phyloP scores from a whole-genome alignment of 768 basidiomycete species.

The Suillus subalutaceus region DNA sequence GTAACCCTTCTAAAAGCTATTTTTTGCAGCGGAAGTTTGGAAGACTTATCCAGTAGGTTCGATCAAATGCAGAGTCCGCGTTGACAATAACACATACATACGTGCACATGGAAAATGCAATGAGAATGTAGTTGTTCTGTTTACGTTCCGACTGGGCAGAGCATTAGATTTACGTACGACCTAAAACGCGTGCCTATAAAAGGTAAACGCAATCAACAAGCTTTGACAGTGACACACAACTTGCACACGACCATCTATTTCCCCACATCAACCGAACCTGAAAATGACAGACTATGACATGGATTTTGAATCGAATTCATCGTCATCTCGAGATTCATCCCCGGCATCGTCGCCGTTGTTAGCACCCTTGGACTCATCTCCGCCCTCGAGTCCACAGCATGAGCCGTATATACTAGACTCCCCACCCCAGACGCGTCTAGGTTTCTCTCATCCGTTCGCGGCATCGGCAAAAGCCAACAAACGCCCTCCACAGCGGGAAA shows the following conservation, averaged over 20 bases:
- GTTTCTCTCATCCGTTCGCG: slow-evolving; percentile 53
- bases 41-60: too few species aligned
- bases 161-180: background rate
- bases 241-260: slow-evolving; percentile 6
- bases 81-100: too few species aligned
- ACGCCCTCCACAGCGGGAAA: slow-evolving; percentile 49
- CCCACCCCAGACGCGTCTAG: slow-evolving; percentile 26
- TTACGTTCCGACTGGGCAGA: background rate
- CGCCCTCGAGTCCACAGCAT: slow-evolving; percentile 36
- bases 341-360: slow-evolving; percentile 53
- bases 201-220: slow-evolving; percentile 6
- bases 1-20: too few species aligned
- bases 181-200: background rate
- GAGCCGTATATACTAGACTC: slow-evolving; percentile 32
- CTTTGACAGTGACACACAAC: slow-evolving; percentile 4
- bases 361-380: slow-evolving; percentile 41
- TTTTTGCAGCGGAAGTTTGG: too few species aligned
- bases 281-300: slow-evolving; percentile 9
- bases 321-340: slow-evolving; percentile 39
- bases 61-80: too few species aligned
- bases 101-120: too few species aligned
- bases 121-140: background rate
- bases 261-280: background rate
- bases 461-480: slow-evolving; percentile 55
- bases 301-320: slow-evolving; percentile 6